Evolutionary conservation across 225 moss, liverwort and hornwort species (phyloP), one percentile per base, ranked within the genome.

Genomic region (Physcomitrellopsis africana): DNA sequence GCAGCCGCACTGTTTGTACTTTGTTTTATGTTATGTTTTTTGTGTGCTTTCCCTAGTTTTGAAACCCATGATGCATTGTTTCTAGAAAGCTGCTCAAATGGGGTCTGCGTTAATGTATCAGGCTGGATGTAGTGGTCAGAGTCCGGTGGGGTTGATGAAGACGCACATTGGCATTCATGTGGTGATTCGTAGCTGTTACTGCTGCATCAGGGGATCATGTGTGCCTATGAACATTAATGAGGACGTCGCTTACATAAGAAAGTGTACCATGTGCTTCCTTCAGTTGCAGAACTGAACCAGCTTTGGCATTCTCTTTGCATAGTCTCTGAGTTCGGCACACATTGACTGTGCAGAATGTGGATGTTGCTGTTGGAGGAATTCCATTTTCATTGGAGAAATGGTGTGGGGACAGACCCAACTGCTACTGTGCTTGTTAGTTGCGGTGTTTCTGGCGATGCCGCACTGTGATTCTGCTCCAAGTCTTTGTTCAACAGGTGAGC

Each of bases 381-480:
- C 45, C 56, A 68, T 41, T 41, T 8, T 23, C 24, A 76, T 72
- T 0, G 76, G 65, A 24, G 32, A 12, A 43, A 73, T 24, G 24
- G 24, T 24, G 24, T 24, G 49, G 66, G 58, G 70, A 37, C 69
- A 26, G 49, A 24, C 24, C 24, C 72, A 60, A 68, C 43, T 73
- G 51, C 15, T 85, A 48, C 45, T 85, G 22, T 82, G 79, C 55
- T 7, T 70, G 47, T 85, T 79, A 51, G 32, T 85, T 63, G 77
- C 57, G 44, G 18, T 70, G 49, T 67, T 74, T 62, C 60, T 80
- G 66, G 49, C 66, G 23, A 53, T 57, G 51, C 65, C 70, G 7
- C 68, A 51, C 46, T 82, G 73, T 46, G 44, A 26, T 54, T 56
- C 82, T 73, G 73, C 73, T 66, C 76, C 24, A 57, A 67, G 57